Percentiles rank a stretch among this genome's conserved stretches.
Evolutionary conservation across 208 protist species (phyloP).

Genomic region (Crithidia brevicula): DNA sequence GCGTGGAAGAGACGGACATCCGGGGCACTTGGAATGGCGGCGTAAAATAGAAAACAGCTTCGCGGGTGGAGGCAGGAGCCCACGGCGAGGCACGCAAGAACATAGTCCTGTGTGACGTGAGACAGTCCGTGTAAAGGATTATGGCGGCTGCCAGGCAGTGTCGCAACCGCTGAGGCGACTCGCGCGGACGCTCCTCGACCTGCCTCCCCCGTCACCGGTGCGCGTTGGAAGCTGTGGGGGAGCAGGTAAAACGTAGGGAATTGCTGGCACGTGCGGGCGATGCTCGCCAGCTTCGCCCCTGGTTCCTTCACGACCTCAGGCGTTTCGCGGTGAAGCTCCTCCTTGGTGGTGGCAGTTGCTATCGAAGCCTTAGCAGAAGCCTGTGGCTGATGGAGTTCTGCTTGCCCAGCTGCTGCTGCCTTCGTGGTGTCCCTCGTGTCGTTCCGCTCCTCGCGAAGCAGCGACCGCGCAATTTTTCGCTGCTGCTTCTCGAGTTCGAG

Average conservation of each 20-base stretch:
- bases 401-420: neutral
- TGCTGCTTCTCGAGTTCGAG: conserved; percentile 27
- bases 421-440: neutral
- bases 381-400: no score
- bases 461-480: conserved; percentile 10
- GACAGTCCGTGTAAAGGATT: conserved; percentile 25
- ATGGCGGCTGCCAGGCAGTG: neutral
- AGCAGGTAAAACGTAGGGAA: conserved; percentile 27
- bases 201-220: neutral
- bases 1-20: conserved; percentile 37
- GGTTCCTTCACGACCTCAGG: conserved; percentile 3
- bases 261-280: conserved; percentile 29
- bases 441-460: neutral
- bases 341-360: neutral
- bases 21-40: conserved; percentile 44
- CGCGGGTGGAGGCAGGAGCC: conserved; percentile 41
- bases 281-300: conserved; percentile 8
- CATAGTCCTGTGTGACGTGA: conserved; percentile 46
- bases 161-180: no score
- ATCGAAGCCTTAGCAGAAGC: neutral
- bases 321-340: neutral
- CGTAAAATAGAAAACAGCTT: conserved; percentile 70
- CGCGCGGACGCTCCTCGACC: neutral
- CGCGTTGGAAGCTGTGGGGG: conserved; percentile 41
- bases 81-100: conserved; percentile 59